phyloP scores from a whole-genome alignment of 306 rosid genomes.

The Malus sylvestris region DNA sequence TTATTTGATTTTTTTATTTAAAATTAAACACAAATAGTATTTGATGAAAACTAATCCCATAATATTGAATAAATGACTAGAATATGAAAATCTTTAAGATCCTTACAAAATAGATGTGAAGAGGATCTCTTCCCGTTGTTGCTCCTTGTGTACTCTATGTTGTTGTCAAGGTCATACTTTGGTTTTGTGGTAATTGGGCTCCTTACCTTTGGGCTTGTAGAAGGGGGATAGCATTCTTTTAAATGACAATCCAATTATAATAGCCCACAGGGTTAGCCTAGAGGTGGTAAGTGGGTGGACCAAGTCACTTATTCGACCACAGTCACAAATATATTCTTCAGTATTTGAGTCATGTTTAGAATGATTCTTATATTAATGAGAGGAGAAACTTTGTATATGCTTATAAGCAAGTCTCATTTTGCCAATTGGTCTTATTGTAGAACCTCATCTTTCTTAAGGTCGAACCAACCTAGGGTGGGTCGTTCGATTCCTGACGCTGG shows the following conservation, averaged over 20 bases:
- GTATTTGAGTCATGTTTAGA: no score
- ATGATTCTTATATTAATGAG: no score
- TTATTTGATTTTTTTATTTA: no score
- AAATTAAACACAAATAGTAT: no score
- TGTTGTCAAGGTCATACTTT: background rate
- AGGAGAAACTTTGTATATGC: fast-evolving
- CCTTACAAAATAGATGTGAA: no score
- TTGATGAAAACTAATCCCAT: fast-evolving
- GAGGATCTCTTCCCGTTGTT: background rate
- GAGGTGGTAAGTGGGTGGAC: no score
- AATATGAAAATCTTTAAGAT: no score
- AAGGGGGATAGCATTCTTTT: background rate
- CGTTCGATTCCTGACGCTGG: no score
- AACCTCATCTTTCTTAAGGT: no score
- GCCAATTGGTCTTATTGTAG: no score
- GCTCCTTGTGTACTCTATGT: background rate
- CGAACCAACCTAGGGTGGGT: fast-evolving
- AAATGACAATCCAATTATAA: background rate
- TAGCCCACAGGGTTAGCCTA: background rate
- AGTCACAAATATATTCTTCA: background rate
- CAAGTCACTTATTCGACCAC: no score
- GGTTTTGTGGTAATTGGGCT: background rate
- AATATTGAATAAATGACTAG: fast-evolving
- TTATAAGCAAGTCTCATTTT: no score
- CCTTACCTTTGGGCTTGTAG: background rate